These are phyloP conservation scores for Pseudoneurospora amorphoporcata DNA, from an alignment of 495 filamentous ascomycete genomes.

Conservation along the genomic window DNA sequence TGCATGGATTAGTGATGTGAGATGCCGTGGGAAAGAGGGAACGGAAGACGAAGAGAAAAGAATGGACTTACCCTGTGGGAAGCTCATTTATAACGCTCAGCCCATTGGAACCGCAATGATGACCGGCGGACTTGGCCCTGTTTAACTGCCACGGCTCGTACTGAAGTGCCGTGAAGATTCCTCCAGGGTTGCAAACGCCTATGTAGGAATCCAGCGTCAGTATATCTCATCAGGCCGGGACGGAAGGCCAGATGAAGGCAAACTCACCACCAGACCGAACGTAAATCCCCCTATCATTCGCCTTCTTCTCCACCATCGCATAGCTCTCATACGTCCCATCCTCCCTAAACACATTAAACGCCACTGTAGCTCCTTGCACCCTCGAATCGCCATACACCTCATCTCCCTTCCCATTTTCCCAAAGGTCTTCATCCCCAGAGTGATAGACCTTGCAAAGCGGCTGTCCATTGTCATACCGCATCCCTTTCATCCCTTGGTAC, in stretches of 20 bases:
- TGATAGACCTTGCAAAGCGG: constrained; percentile 52
- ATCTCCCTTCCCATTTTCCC: not conserved
- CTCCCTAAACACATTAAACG: constrained; percentile 52
- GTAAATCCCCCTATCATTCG: constrained; percentile 52
- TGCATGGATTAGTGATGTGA: not conserved
- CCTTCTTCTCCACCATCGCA: constrained; percentile 50
- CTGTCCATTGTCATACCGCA: constrained; percentile 51
- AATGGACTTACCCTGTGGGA: constrained; percentile 18
- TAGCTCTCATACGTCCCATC: constrained; percentile 49
- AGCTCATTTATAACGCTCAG: constrained; percentile 22
- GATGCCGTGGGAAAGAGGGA: not conserved
- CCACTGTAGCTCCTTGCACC: constrained; percentile 59
- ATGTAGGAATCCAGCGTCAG: constrained; percentile 19
- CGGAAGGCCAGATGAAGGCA: not conserved
- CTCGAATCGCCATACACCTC: constrained; percentile 42
- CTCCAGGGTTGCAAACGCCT: constrained; percentile 39
- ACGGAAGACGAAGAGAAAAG: not conserved
- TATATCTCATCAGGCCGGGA: constrained; percentile 40
- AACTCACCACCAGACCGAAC: constrained; percentile 60
- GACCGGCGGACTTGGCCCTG: constrained; percentile 50
- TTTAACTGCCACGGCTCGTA: constrained; percentile 52
- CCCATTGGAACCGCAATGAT: constrained; percentile 41
- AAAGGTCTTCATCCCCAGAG: constrained; percentile 25
- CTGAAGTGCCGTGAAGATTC: constrained; percentile 32
- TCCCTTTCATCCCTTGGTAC: constrained; percentile 36